A percentile compares a stretch with the other conserved stretches of the same genome.
These are phyloP conservation scores for Spizellomyces punctatus DNA, from an alignment of 192 early-diverging fungal genomes.

Conservation along the genomic window DNA sequence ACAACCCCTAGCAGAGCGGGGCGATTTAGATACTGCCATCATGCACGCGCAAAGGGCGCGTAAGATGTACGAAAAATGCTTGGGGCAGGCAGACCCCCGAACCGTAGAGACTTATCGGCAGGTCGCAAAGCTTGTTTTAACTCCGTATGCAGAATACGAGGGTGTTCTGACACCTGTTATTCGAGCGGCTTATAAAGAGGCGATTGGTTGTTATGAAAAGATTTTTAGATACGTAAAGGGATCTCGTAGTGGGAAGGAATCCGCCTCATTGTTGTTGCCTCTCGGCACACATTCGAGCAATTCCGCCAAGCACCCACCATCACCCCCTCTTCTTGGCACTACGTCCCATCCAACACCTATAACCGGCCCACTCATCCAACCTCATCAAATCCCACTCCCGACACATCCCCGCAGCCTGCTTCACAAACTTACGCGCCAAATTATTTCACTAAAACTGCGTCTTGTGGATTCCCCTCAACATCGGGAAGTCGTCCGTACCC, in stretches of 20 bases:
- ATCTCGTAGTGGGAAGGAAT: conserved; percentile 1
- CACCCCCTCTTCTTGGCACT: conserved; percentile 14
- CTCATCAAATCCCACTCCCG: conserved; percentile 39
- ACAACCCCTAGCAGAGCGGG: conserved; percentile 37
- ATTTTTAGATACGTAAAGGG: conserved; percentile 51
- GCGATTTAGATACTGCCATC: conserved; percentile 49
- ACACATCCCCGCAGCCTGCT: conserved; percentile 38
- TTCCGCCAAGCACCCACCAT: not conserved
- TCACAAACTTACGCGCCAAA: conserved; percentile 49
- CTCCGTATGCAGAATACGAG: conserved; percentile 38
- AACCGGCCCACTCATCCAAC: conserved; percentile 41
- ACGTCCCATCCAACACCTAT: conserved; percentile 25
- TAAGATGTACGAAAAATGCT: conserved; percentile 42
- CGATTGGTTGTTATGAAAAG: conserved; percentile 52
- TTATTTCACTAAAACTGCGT: conserved; percentile 49
- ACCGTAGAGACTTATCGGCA: conserved; percentile 51
- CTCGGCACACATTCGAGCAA: not conserved
- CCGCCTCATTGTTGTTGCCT: not conserved
- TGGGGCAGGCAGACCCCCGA: conserved; percentile 47
- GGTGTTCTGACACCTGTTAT: conserved; percentile 50
- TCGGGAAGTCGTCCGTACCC: conserved; percentile 43
- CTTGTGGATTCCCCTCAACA: conserved; percentile 47
- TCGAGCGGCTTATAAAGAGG: conserved; percentile 46
- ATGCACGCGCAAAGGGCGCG: conserved; percentile 41
- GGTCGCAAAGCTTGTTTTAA: conserved; percentile 45